phyloP scores from a whole-genome alignment of 2,329 filamentous ascomycete species.

The Knoxdaviesia proteae region DNA sequence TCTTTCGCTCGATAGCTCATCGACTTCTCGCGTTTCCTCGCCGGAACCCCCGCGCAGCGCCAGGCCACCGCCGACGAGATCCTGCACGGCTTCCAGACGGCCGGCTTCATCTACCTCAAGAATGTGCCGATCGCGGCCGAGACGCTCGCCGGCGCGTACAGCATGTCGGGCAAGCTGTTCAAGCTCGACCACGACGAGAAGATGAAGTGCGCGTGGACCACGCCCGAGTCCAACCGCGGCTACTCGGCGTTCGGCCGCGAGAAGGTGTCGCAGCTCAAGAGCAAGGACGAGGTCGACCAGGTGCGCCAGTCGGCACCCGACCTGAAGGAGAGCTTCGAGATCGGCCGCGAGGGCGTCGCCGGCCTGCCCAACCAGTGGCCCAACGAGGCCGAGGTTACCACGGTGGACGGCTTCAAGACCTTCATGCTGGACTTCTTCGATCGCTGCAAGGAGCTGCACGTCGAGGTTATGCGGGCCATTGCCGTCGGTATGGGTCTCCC shows the following conservation, averaged over 20 bases:
- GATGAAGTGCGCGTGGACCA: slow-evolving; percentile 47
- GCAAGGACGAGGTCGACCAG: slow-evolving; percentile 33
- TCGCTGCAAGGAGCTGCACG: slow-evolving; percentile 54
- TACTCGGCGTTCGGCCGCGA: slow-evolving; percentile 52
- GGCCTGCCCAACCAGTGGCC: slow-evolving; percentile 64
- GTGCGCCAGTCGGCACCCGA: slow-evolving; percentile 38
- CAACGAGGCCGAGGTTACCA: slow-evolving; percentile 21
- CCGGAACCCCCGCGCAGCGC: slow-evolving; percentile 38
- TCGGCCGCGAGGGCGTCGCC: slow-evolving; percentile 36
- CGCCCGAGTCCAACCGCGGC: slow-evolving; percentile 50
- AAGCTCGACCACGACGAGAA: slow-evolving; percentile 39
- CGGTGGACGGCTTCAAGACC: slow-evolving; percentile 36
- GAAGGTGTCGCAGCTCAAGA: slow-evolving; percentile 40
- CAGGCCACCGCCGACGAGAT: slow-evolving; percentile 48
- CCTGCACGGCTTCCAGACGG: slow-evolving; percentile 60
- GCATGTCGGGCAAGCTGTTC: slow-evolving; percentile 52
- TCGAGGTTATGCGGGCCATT: slow-evolving; percentile 65
- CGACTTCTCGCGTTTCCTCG: slow-evolving; percentile 55
- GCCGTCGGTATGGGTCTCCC: slow-evolving; percentile 61
- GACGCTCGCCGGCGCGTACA: slow-evolving; percentile 40
- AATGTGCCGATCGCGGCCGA: slow-evolving; percentile 50
- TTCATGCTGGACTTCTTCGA: slow-evolving; percentile 57
- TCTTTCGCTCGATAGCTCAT: slow-evolving; percentile 34
- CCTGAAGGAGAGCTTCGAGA: slow-evolving; percentile 45
- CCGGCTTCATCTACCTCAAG: slow-evolving; percentile 76